Evolutionary conservation across 768 basidiomycete genomes (phyloP), one percentile per base, ranked within the genome.

Genomic region (Trametes maxima): DNA sequence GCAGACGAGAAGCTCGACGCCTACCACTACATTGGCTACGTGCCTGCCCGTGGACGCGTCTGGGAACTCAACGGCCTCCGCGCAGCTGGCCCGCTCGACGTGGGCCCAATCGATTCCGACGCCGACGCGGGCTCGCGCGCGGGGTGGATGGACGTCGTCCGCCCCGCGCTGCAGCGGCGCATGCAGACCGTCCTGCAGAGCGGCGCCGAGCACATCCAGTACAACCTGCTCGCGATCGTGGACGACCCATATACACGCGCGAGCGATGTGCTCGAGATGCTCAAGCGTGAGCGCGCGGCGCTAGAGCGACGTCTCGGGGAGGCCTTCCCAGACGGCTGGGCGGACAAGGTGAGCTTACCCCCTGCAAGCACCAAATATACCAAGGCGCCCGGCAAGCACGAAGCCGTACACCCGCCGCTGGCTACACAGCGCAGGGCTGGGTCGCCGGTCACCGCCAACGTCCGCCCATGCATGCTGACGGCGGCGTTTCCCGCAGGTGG

Each of bases 1-100:
- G 69, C 72, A 1, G 74, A 69, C 1, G 76, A 76, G 10, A 68
- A 67, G 17, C 79, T 81, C 42, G 85, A 85, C 51, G 75, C 75
- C 0, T 88, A 82, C 71, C 86, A 88, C 67, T 88, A 85, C 73
- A 85, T 87, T 60, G 85, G 83, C 11, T 88, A 86, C 65, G 82
- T 87, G 36, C 85, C 84, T 5, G 81, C 79, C 1, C 74, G 79
- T 65, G 85, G 85, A 8, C 85, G 85, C 64, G 85, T 87, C n/a
- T 88, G 85, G 85, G 85, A 88, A 70, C 79, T 88, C 53, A 85
- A 87, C 67, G 86, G 86, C 13, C 77, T 87, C 55, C 85, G 84
- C 37, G 22, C 57, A 60, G 77, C 80, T 1, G 85, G 83, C 0
- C 85, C 86, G 5, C 73, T 88, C 10, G 85, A 86, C 69, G 85